Evolutionary conservation across 768 basidiomycete genomes (phyloP).

Genomic region (Hydnomerulius pinastri): DNA sequence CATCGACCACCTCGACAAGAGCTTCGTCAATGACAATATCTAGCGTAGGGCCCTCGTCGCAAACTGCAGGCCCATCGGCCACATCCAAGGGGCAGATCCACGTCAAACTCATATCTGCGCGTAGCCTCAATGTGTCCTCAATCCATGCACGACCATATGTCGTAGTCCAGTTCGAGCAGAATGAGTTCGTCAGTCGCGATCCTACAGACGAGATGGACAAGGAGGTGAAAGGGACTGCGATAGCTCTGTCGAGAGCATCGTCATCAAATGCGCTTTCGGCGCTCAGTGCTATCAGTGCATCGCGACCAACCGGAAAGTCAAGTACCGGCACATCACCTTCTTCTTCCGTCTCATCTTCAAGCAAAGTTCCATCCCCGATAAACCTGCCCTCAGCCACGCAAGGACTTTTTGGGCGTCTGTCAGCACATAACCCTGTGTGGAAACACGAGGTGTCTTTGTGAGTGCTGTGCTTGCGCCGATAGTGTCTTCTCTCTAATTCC

Average conservation of each 20-base stretch:
- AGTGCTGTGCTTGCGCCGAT: slow-evolving; percentile 37
- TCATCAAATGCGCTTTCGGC: slow-evolving; percentile 68
- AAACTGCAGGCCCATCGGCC: slow-evolving; percentile 33
- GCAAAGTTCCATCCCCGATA: slow-evolving; percentile 34
- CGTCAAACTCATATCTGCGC: slow-evolving; percentile 93
- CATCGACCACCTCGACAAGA: slow-evolving; percentile 41
- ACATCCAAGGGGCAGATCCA: slow-evolving; percentile 77
- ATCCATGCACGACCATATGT: slow-evolving; percentile 79
- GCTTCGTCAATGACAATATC: slow-evolving; percentile 31
- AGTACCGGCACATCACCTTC: slow-evolving; percentile 47
- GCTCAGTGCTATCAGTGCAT: slow-evolving; percentile 61
- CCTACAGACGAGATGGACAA: slow-evolving; percentile 84
- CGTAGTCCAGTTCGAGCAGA: slow-evolving; percentile 98
- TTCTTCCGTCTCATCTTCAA: slow-evolving; percentile 42
- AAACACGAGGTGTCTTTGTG: slow-evolving; percentile 99
- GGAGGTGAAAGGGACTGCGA: slow-evolving; percentile 83
- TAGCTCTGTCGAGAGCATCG: slow-evolving; percentile 52
- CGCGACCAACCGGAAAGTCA: slow-evolving; percentile 43
- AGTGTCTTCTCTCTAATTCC: slow-evolving; percentile 19
- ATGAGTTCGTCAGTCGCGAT: slow-evolving; percentile 94
- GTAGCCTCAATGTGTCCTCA: slow-evolving; percentile 74
- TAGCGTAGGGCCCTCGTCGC: slow-evolving; percentile 21
- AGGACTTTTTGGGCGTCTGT: slow-evolving; percentile 62
- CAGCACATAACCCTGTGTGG: slow-evolving; percentile 93
- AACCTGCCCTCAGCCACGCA: slow-evolving; percentile 31